phyloP scores from a whole-genome alignment of 345 rosid species.

The Brassica rapa region DNA sequence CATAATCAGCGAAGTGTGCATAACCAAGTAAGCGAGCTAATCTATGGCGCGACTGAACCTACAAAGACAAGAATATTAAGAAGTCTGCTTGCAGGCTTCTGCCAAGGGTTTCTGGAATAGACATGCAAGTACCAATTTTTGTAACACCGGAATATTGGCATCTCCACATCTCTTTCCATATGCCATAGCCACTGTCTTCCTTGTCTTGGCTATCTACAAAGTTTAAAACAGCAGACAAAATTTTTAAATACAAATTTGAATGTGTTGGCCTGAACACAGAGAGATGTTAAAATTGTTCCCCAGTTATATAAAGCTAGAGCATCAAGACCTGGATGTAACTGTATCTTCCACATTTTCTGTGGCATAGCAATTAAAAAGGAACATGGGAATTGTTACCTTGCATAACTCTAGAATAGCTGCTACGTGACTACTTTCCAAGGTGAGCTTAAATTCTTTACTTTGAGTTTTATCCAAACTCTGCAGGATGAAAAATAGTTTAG shows the following conservation, averaged over 20 bases:
- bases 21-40: slow-evolving; percentile 82
- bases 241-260: slow-evolving; percentile 21
- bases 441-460: slow-evolving; percentile 66
- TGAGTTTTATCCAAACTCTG: slow-evolving; percentile 76
- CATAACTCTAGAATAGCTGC: slow-evolving; percentile 80
- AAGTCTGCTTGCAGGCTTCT: slow-evolving; percentile 17
- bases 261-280: not conserved
- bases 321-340: slow-evolving; percentile 9
- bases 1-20: slow-evolving; percentile 84
- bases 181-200: slow-evolving; percentile 73
- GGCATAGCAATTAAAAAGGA: slow-evolving; percentile 17
- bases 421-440: slow-evolving; percentile 65
- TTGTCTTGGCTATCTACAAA: slow-evolving; percentile 80
- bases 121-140: slow-evolving; percentile 63
- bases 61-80: slow-evolving; percentile 25
- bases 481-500: slow-evolving; percentile 8
- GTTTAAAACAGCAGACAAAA: slow-evolving; percentile 25
- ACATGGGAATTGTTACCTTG: slow-evolving; percentile 54
- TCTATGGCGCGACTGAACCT: slow-evolving; percentile 90
- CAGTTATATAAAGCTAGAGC: not conserved
- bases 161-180: slow-evolving; percentile 85
- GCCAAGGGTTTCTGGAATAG: not conserved
- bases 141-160: slow-evolving; percentile 72
- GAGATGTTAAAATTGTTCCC: slow-evolving; percentile 8
- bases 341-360: not conserved